Base-by-base conservation (phyloP, 345 rosid species). In the Hibiscus syriacus region DNA sequence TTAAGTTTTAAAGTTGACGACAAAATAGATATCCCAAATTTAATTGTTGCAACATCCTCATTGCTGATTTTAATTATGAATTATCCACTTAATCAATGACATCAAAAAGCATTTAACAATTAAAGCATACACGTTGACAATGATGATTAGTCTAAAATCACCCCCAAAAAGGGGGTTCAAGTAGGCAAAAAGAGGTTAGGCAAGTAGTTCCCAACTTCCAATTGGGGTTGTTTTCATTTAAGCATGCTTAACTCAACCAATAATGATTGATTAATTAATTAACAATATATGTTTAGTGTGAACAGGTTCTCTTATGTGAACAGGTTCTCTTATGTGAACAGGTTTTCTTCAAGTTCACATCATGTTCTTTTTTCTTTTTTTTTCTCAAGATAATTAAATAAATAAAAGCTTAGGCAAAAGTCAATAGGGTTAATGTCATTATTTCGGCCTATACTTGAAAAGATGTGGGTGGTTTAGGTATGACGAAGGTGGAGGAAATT, bases 131-230 rank as follows among this genome's bases (percentile, higher is more conserved):
- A 16, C 17, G 49, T 45, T 45, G 49, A 45, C 49, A 55, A 56
- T 16, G 39, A 25, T 55, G 67, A 49, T 60, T 16, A 5, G 32
- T 61, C 38, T 49, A 49, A 48, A 55, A 22, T 8, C 20, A 53
- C 14, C 6, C 17, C 13, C 6, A 53, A 12, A 43, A 53, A 20
- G 14, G 1, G 39, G 52, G 30, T 45, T 55, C 39, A 38, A 56
- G 27, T 62, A 70, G 70, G 53, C 55, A 49, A 48, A 43, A 30
- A 32, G 30, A 59, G 76, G 61, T 73, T 72, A 59, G 79, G 79
- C 74, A 75, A 53, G 68, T 56, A 10, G 17, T 50, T 50, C n/a
- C 20, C 55, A 17, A 50, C 55, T 67, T 58, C 55, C 55, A 69
- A 70, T 55, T 45, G 6, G 22, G 43, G 36, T 20, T 26, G 59